Conservation (phyloP, 2,329 filamentous ascomycete species). For the Beauveria asiatica region DNA sequence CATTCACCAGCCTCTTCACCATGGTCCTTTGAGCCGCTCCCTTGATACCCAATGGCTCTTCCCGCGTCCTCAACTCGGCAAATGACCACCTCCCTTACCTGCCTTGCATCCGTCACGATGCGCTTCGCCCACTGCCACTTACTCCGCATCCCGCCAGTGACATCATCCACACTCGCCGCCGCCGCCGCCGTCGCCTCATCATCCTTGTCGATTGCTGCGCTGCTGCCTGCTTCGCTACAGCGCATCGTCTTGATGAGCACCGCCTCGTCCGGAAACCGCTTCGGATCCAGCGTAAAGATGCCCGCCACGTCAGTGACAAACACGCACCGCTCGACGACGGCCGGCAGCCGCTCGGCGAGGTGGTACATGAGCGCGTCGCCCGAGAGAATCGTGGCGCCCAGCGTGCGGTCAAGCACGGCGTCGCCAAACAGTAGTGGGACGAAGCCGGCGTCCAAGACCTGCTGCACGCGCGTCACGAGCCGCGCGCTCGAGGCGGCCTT, state of each 20-base stretch:
- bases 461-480: constrained; percentile 1
- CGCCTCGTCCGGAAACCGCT: background rate
- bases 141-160: constrained; percentile 10
- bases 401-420: constrained; percentile 4
- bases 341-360: background rate
- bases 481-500: background rate
- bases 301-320: constrained; percentile 10
- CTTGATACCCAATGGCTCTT: background rate
- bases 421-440: constrained; percentile 10
- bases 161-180: constrained; percentile 5
- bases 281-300: constrained; percentile 9
- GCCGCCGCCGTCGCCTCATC: background rate
- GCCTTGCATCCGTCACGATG: constrained; percentile 6
- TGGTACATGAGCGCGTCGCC: constrained; percentile 11
- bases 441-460: background rate
- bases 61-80: background rate
- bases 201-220: background rate
- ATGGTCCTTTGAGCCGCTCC: background rate
- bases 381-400: constrained; percentile 4
- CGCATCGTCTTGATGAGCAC: background rate
- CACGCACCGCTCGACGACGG: background rate
- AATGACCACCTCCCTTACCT: constrained; percentile 3
- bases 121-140: constrained; percentile 11
- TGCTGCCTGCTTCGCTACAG: background rate
- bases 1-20: background rate